Evolutionary conservation across 73 alveolate genomes (phyloP), one percentile per base, ranked within the genome.

Genomic region (Paramecium sexaurelia): DNA sequence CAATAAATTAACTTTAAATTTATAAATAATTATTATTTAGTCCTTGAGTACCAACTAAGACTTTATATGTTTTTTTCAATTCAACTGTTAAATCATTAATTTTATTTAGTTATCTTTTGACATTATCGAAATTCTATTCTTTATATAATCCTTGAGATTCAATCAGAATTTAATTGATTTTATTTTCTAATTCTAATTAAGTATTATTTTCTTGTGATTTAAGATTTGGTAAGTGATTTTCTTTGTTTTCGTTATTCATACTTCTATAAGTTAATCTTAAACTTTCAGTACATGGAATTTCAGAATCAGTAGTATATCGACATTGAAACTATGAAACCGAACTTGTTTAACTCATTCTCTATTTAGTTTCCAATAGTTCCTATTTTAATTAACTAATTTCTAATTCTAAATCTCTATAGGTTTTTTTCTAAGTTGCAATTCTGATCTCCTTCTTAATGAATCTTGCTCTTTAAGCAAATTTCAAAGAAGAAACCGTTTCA

Each of bases 381-480:
- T 78, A 39, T 43, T 45, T 39, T n/a, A 78, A 27, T 78, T 43
- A 29, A 10, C n/a, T 39, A 29, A 78, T 61, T 33, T 78, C 90
- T 15, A 41, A 41, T 45, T 78, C 90, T 41, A 78, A 45, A 78
- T 78, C 90, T 45, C 73, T 78, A 24, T 78, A 78, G 3, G 90
- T 41, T 8, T 78, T 78, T 36, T 73, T 73, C 41, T 78, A 40
- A 9, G 90, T 78, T 2, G 86, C 56, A 19, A 71, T 71, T 43
- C 73, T 78, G 0, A 29, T 29, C 41, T 78, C 43, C 29, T 29
- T 41, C 13, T 78, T 78, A 15, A 78, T 29, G 19, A 29, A 78
- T 78, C 71, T 95, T 26, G 98, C 98, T 84, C 95, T 93, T 67
- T 94, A 93, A 56, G 98, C 97, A 69, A 95, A 95, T 66, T 75